Base-by-base conservation (phyloP, 345 rosid species). In the Zanthoxylum bungeanum region DNA sequence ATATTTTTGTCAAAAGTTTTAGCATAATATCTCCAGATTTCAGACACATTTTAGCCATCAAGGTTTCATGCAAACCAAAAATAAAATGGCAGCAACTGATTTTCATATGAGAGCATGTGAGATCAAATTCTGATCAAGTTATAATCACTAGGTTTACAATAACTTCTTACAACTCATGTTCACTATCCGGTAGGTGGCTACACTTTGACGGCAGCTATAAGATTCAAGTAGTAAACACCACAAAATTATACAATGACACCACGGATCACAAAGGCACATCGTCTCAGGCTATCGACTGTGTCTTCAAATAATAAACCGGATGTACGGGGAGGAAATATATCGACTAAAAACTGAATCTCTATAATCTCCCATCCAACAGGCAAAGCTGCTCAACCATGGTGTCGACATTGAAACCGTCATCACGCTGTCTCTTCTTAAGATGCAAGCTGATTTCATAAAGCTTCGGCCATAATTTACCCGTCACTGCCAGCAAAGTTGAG, bases 381-480 rank as follows among this genome's bases (percentile, higher is more conserved):
- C 98, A 94, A 25, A 83, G 75, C 68, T 44, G 82, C 79, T 81
- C 75, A 28, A 90, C 80, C 28, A 40, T 39, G 10, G 39, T 33
- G 19, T 58, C 63, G 0, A 19, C 21, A 24, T 7, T 24, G 31
- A 4, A 58, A 70, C 67, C 72, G 27, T 34, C 22, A 27, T 70
- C 66, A 0, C 72, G 37, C 19, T 51, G 76, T 40, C 67, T 77
- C 76, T 73, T 67, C 28, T 75, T 27, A 0, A 84, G 90, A 53
- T 69, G 89, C 73, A 92, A 71, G 79, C 79, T 78, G 82, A 94
- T 89, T 78, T 94, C 85, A 70, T 86, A 94, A 36, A 94, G 88
- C 83, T 86, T 90, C 5, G 97, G 98, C 98, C 97, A 90, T 1
- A 79, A 71, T 75, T 90, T 94, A 66, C 98, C 98, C 1, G 98